Evolutionary conservation across 805 yeast species (phyloP).

Genomic region (Saturnispora sanitii): DNA sequence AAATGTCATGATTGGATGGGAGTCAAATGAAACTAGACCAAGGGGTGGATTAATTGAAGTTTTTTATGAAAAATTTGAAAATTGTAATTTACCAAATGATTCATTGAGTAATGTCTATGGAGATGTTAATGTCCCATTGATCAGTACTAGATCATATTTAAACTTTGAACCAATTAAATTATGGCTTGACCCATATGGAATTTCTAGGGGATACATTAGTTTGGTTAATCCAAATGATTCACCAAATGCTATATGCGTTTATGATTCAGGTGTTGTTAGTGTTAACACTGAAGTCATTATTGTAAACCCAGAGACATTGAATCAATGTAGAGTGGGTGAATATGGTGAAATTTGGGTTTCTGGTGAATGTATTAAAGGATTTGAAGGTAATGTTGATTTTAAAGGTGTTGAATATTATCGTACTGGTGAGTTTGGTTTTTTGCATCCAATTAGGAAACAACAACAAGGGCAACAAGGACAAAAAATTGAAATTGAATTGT

Average conservation of each 20-base stretch:
- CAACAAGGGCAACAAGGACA: conserved; percentile 12
- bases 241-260: conserved; percentile 64
- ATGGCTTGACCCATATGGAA: conserved; percentile 76
- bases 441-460: conserved; percentile 55
- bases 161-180: conserved; percentile 81
- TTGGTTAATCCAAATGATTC: conserved; percentile 65
- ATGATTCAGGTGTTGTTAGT: conserved; percentile 94
- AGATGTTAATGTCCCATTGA: conserved; percentile 72
- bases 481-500: conserved; percentile 50
- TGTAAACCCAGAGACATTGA: conserved; percentile 85
- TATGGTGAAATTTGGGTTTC: conserved; percentile 96
- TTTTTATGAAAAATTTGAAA: conserved; percentile 52
- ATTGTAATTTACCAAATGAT: conserved; percentile 54
- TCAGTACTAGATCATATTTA: conserved; percentile 78
- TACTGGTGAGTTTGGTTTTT: conserved; percentile 91
- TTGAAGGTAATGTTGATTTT: conserved; percentile 29
- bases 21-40: conserved; percentile 48
- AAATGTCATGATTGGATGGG: conserved; percentile 74
- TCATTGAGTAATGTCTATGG: conserved; percentile 71
- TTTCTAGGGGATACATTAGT: conserved; percentile 81
- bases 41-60: conserved; percentile 46
- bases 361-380: conserved; percentile 69
- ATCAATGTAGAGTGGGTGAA: conserved; percentile 78
- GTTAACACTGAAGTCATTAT: conserved; percentile 89
- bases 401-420: conserved; percentile 58